phyloP scores from a whole-genome alignment of 352 stramenopile genomes.

The Pythium monospermum region DNA sequence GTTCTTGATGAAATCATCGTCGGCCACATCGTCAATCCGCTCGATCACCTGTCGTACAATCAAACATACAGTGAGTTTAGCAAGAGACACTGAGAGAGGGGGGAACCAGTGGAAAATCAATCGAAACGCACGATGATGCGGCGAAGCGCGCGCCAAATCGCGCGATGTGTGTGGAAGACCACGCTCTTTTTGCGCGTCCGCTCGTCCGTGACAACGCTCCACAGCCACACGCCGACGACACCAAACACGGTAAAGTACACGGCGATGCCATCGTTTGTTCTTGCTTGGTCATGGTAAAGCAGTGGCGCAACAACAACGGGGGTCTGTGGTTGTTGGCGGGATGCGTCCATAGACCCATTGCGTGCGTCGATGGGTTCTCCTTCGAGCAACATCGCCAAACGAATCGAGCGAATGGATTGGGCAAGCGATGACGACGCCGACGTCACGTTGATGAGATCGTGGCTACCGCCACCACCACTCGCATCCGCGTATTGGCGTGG shows the following conservation, averaged over 20 bases:
- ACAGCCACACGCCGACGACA: conserved; percentile 16
- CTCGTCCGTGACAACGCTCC: conserved; percentile 16
- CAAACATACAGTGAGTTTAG: too few relatives aligned
- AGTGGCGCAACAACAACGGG: background rate
- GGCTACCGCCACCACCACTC: background rate
- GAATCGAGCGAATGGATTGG: conserved; percentile 19
- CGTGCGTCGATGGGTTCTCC: conserved; percentile 1
- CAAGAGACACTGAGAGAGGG: too few relatives aligned
- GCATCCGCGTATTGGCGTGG: background rate
- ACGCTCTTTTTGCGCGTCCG: conserved; percentile 13
- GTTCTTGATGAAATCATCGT: background rate
- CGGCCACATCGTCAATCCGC: background rate
- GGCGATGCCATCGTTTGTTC: background rate
- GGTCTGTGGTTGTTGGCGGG: background rate
- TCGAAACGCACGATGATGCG: too few relatives aligned
- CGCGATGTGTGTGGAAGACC: conserved; percentile 14
- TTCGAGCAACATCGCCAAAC: conserved; percentile 15
- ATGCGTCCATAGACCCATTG: conserved; percentile 9
- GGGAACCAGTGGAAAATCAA: too few relatives aligned
- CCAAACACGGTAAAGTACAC: conserved; percentile 18
- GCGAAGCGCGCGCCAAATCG: conserved; percentile 5
- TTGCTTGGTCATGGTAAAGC: too few relatives aligned
- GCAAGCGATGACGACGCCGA: conserved; percentile 17
- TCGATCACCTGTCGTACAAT: too few relatives aligned
- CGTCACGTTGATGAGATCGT: background rate